Evolutionary conservation across 441 rosid species (phyloP), one percentile per base, ranked within the genome.

Genomic region (Rhodomyrtus psidioides): DNA sequence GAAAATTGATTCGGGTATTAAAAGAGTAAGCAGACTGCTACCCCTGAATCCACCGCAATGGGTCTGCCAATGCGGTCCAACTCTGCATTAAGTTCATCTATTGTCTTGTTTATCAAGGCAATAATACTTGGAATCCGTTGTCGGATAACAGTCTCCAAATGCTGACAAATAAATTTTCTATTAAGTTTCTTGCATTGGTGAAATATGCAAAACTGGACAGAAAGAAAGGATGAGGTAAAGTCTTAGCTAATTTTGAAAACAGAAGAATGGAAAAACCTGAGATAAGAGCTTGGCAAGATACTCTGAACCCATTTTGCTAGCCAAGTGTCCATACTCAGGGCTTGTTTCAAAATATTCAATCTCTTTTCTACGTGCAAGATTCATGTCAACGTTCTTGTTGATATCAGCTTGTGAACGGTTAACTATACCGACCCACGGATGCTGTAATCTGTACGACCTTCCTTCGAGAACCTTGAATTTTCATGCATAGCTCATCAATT

Each of bases 321-420:
- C 93, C 88, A 97, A 90, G 92, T 97, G 99, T 82, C 99, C 98
- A 85, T 97, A 97, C 82, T 97, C 99, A 1, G 99, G 98, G 91
- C 99, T 96, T 83, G 96, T 93, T 89, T 96, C 98, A 91, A 97
- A 97, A 90, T 97, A 97, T 90, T 97, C 99, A 42, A 89, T 91
- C 93, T 97, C 99, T 92, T 96, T 97, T 62, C 95, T 89, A 70
- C 99, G 98, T 56, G 99, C 98, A 92, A 89, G 91, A 90, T 93
- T 93, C 98, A 97, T 97, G 91, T 97, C 99, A 76, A 95, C 96
- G 83, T 97, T 97, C 91, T 94, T 97, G 84, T 97, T 97, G 91
- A 97, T 97, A 85, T 97, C 99, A 86, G 99, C 99, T 93, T 97
- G 99, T n/a, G 99, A 97, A 86, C 99, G 99, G 92, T 97, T 97